These are phyloP conservation scores for Russula virescens DNA, from an alignment of 768 basidiomycete species.

Conservation along the genomic window DNA sequence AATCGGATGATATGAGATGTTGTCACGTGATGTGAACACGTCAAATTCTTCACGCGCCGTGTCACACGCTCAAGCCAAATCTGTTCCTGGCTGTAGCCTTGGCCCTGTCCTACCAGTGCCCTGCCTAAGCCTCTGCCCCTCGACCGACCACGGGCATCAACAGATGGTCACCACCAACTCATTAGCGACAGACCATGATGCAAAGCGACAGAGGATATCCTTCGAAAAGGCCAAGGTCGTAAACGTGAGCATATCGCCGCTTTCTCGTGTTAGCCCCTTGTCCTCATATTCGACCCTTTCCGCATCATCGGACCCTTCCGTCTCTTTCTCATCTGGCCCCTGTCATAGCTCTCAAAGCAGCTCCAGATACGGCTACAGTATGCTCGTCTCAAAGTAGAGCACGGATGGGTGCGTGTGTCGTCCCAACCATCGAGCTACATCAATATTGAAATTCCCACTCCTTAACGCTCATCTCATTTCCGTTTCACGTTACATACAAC, in stretches of 20 bases:
- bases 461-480: too few relatives aligned
- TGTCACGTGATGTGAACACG: constrained; percentile 25
- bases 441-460: too few relatives aligned
- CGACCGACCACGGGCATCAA: not conserved
- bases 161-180: constrained; percentile 17
- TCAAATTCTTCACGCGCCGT: constrained; percentile 20
- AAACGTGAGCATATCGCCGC: constrained; percentile 37
- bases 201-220: constrained; percentile 42
- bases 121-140: not conserved
- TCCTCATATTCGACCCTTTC: not conserved
- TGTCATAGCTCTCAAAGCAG: constrained; percentile 55
- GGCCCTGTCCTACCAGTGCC: too few relatives aligned
- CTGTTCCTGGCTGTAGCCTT: too few relatives aligned
- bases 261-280: not conserved
- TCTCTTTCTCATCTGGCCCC: not conserved
- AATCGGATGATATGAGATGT: too few relatives aligned
- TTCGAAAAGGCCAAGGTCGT: constrained; percentile 52
- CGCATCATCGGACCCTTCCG: not conserved
- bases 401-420: constrained; percentile 61
- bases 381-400: constrained; percentile 67
- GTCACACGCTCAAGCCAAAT: too few relatives aligned
- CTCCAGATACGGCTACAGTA: constrained; percentile 70
- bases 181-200: constrained; percentile 4
- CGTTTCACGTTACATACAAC: constrained; percentile 1
- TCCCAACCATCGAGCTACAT: not conserved